phyloP scores from a whole-genome alignment of 139 green algal genomes.

The Zygnema cylindricum region DNA sequence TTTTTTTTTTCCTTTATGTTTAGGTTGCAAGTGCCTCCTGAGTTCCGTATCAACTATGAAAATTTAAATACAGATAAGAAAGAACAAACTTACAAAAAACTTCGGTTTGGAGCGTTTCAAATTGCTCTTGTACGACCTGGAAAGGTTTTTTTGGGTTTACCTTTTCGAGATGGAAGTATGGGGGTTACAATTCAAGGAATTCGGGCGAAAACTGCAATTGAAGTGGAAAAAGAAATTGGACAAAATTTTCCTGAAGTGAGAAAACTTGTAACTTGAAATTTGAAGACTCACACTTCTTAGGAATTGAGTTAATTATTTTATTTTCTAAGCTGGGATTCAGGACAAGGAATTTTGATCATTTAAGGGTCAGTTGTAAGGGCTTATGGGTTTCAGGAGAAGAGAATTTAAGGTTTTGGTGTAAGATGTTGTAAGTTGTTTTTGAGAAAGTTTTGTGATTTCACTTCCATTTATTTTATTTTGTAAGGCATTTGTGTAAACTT shows the following conservation, averaged over 20 bases:
- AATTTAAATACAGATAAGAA: background rate
- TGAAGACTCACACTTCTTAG: no score
- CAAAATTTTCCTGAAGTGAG: background rate
- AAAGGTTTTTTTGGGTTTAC: background rate
- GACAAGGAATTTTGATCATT: no score
- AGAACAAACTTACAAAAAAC: background rate
- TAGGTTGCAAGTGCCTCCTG: background rate
- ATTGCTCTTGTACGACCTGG: background rate
- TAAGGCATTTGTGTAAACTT: background rate
- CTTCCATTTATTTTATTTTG: no score
- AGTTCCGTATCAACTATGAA: background rate
- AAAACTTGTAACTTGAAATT: no score
- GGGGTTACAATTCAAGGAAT: background rate
- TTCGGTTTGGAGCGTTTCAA: background rate
- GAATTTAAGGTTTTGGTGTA: background rate
- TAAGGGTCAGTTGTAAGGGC: background rate
- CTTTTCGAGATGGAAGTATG: background rate
- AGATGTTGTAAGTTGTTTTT: background rate
- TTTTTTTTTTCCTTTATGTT: background rate
- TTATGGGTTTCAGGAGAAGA: background rate
- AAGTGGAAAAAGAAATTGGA: background rate
- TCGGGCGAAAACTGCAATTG: background rate
- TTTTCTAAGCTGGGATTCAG: no score
- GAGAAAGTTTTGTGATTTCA: no score
- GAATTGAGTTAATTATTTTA: no score